Evolutionary conservation across 305 asterid genomes (phyloP), one percentile per base, ranked within the genome.

Genomic region (Salvia sclarea): DNA sequence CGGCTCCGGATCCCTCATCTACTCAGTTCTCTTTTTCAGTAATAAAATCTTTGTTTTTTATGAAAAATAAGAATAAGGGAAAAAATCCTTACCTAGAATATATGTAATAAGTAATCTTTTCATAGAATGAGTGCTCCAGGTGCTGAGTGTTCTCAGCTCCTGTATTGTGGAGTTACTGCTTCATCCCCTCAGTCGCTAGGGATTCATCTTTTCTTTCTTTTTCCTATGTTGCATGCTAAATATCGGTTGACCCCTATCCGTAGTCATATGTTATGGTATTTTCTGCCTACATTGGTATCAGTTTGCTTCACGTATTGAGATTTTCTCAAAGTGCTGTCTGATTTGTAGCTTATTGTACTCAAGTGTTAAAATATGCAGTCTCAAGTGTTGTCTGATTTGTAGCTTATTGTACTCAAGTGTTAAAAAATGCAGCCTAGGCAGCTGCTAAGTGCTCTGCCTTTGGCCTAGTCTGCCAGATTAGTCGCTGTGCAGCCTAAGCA

Each of bases 211-310:
- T 6, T 43, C 1, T 11, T 57, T n/a, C 21, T 2, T 60, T 33
- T 57, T n/a, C 25, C 2, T 60, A 28, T 48, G 35, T 45, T 61
- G 33, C 73, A 35, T 58, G 58, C 66, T 66, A 20, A 16, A 28
- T 31, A 52, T 12, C 4, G 16, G 9, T 57, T 13, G 52, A 33
- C 24, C 14, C 8, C 59, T 60, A 25, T 4, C 12, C 43, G 25
- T 33, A 53, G 43, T 61, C 43, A 13, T 44, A 41, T 31, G 30
- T 25, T 49, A 35, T n/a, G 37, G 45, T 68, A 16, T 73, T 59
- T 57, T 64, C 17, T 45, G 40, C 63, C 53, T 56, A 68, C 12
- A 33, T n/a, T 41, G 24, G 41, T 18, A 65, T 24, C 25, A 24
- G 20, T 13, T 18, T 14, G 28, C 37, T 40, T 53, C 14, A n/a